A percentile compares a stretch with the other conserved stretches of the same genome.
These are phyloP conservation scores for Colletotrichum kahawae DNA, from an alignment of 2,329 filamentous ascomycete genomes.

Conservation along the genomic window DNA sequence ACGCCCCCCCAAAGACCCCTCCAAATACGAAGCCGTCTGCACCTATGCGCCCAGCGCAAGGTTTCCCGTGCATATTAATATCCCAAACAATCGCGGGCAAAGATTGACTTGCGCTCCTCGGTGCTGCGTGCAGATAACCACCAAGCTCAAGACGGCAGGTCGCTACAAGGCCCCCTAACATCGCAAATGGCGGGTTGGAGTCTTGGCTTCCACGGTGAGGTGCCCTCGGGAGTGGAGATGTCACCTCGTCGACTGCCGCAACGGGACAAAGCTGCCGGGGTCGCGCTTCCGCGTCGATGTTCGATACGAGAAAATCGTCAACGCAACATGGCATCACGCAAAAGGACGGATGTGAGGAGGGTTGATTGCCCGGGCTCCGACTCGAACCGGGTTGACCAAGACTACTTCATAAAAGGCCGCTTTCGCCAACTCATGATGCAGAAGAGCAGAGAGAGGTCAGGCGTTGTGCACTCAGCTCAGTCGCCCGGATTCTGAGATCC, in stretches of 20 bases:
- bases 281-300: not conserved
- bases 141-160: slow-evolving; percentile 19
- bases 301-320: slow-evolving; percentile 14
- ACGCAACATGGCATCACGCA: not conserved
- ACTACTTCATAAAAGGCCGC: not conserved
- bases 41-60: not conserved
- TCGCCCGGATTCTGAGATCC: not conserved
- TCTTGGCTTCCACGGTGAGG: slow-evolving; percentile 6
- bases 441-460: not conserved
- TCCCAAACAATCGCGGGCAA: not conserved
- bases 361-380: not conserved
- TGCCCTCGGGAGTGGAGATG: slow-evolving; percentile 11
- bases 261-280: slow-evolving; percentile 1
- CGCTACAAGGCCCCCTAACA: not conserved
- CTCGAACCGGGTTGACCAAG: not conserved
- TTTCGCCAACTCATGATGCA: not conserved
- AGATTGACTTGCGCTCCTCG: not conserved
- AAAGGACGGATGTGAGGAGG: not conserved
- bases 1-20: not conserved
- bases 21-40: not conserved
- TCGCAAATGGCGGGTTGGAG: not conserved
- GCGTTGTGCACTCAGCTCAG: not conserved
- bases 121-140: not conserved
- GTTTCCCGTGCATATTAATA: not conserved
- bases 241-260: not conserved